Base-by-base conservation (phyloP, 1,139 yeast species). In the Geotrichum macrosporum region DNA sequence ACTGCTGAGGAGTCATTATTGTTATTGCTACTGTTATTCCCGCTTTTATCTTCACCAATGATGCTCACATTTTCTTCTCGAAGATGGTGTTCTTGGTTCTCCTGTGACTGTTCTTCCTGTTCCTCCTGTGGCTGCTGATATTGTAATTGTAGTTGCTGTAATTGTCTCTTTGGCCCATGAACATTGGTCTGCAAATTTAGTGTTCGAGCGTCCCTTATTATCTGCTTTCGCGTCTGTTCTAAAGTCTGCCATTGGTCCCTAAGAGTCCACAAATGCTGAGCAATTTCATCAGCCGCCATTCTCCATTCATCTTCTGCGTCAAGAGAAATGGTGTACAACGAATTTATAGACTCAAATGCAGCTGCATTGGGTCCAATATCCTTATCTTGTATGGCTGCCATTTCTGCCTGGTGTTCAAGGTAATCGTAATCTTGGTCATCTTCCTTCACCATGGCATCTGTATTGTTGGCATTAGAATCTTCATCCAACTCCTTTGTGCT, bases 231-330 rank as follows among this genome's bases (percentile, higher is more conserved):
- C 24, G 19, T 32, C 16, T 26, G 19, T 5, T 41, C 44, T 4
- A 41, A 26, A 6, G 26, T 31, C 26, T 9, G 20, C 44, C 44
- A 41, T 19, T 41, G 30, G 12, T 41, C 33, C 20, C 19, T 22
- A 10, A 41, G 41, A 13, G 16, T 24, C 21, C 13, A 32, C 9
- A 33, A 21, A 31, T 32, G 33, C 26, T 24, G 44, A 30, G 53
- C 46, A 31, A 56, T 52, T 37, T 50, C 46, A 27, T 55, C 53
- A 12, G 61, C 61, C 4, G 55, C 54, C 15, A 44, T 43, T 13
- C 49, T 42, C 62, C 62, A 58, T 35, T 56, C 56, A 24, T 52
- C 57, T 30, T 57, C 60, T 27, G 56, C 52, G 41, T 57, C 60
- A 31, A 55, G 47, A 26, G 46, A 18, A 21, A 41, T 50, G 4